Conservation (phyloP, 1,284 basidiomycete species). For the Leccinum pachyderme region DNA sequence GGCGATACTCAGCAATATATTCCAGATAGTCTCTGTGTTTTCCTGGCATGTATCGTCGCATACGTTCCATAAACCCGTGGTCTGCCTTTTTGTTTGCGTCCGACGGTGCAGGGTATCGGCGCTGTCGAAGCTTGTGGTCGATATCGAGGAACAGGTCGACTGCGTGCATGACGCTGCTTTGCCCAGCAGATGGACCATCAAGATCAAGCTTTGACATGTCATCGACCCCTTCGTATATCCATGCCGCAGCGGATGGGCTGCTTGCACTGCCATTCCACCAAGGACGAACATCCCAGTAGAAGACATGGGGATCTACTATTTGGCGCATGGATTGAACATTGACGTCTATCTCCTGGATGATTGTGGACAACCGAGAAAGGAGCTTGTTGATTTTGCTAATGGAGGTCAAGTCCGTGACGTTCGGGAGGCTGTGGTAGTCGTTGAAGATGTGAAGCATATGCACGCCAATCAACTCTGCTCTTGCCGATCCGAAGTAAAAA, state of each 20-base stretch:
- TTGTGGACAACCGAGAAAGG: slow-evolving; percentile 64
- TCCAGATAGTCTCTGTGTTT: slow-evolving; percentile 67
- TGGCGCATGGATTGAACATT: slow-evolving; percentile 71
- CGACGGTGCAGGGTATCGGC: slow-evolving; percentile 69
- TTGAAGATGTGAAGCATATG: slow-evolving; percentile 88
- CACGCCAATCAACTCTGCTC: slow-evolving; percentile 85
- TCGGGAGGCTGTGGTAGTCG: slow-evolving; percentile 72
- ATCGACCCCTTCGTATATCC: slow-evolving; percentile 84
- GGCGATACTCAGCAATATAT: slow-evolving; percentile 47
- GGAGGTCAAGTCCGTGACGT: slow-evolving; percentile 66
- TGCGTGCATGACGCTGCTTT: slow-evolving; percentile 87
- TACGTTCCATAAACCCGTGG: slow-evolving; percentile 76
- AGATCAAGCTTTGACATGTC: slow-evolving; percentile 58
- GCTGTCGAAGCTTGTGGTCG: slow-evolving; percentile 77
- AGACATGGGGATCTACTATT: slow-evolving; percentile 81
- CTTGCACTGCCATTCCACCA: slow-evolving; percentile 88
- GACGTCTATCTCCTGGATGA: slow-evolving; percentile 74
- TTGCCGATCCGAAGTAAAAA: slow-evolving; percentile 87
- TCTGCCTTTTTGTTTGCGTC: slow-evolving; percentile 61
- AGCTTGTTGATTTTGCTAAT: slow-evolving; percentile 73
- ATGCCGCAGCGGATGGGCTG: slow-evolving; percentile 54
- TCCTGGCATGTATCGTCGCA: slow-evolving; percentile 82
- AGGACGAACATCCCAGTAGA: slow-evolving; percentile 89
- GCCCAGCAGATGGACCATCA: slow-evolving; percentile 91
- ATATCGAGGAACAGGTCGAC: slow-evolving; percentile 80